Evolutionary conservation across 345 rosid genomes (phyloP).

Genomic region (Populus davidiana): DNA sequence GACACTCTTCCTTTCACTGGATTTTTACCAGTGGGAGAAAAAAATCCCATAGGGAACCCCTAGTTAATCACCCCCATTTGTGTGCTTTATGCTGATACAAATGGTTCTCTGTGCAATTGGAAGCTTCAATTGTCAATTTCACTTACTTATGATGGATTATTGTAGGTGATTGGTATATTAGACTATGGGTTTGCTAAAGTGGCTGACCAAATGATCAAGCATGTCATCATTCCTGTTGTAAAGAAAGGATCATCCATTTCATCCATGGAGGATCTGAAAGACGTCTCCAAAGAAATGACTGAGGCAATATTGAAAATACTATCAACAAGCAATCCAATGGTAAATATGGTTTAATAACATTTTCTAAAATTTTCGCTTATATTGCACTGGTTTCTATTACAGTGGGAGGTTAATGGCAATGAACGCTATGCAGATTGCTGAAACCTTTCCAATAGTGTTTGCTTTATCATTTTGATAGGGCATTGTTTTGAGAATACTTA

Average conservation of each 20-base stretch:
- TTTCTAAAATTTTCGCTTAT: constrained; percentile 6
- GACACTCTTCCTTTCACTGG: too few species aligned
- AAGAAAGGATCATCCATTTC: constrained; percentile 47
- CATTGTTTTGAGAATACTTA: background rate
- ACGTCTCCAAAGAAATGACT: constrained; percentile 39
- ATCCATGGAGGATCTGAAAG: constrained; percentile 50
- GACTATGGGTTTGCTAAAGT: constrained; percentile 88
- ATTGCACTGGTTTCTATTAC: background rate
- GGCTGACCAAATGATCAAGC: constrained; percentile 84
- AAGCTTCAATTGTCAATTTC: background rate
- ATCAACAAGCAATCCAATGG: constrained; percentile 48
- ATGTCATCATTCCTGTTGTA: constrained; percentile 69
- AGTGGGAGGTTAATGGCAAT: too few species aligned
- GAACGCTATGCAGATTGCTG: background rate
- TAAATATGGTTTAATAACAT: constrained; percentile 19
- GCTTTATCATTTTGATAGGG: background rate
- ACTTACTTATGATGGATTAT: constrained; percentile 11
- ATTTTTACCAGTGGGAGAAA: too few species aligned
- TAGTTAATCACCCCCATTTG: too few species aligned
- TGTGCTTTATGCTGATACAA: background rate
- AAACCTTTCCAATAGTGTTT: background rate
- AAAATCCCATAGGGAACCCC: too few species aligned
- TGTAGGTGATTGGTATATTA: constrained; percentile 75
- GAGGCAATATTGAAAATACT: constrained; percentile 55
- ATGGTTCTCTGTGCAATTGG: background rate